These are phyloP conservation scores for Allium fistulosum DNA, from an alignment of 106 monocot genomes.

Conservation along the genomic window DNA sequence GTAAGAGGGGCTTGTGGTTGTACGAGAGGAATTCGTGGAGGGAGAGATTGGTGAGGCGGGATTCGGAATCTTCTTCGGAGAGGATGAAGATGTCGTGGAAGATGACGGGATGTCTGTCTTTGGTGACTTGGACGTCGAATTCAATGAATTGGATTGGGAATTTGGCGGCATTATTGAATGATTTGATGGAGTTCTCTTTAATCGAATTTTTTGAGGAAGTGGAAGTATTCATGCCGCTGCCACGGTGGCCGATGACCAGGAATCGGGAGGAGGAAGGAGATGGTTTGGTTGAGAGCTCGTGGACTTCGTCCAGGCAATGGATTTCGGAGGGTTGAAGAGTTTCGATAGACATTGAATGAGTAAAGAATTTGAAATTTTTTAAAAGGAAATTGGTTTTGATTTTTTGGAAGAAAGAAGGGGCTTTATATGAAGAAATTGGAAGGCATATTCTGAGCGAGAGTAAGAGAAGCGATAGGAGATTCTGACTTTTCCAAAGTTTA, in stretches of 20 bases:
- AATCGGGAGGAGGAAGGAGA: conserved; percentile 7
- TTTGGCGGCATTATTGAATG: conserved; percentile 59
- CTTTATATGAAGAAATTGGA: too few species aligned
- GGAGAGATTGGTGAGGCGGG: conserved; percentile 33
- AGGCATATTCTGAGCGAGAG: too few species aligned
- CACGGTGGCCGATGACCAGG: conserved; percentile 76
- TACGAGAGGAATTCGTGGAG: conserved; percentile 43
- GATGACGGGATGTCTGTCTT: conserved; percentile 53
- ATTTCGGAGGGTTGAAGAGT: too few species aligned
- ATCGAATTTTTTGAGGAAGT: conserved; percentile 55
- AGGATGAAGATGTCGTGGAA: conserved; percentile 74
- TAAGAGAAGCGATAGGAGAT: too few species aligned
- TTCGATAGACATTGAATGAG: too few species aligned
- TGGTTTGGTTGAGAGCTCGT: too few species aligned
- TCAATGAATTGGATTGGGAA: conserved; percentile 80
- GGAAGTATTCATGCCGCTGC: conserved; percentile 80
- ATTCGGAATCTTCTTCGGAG: conserved; percentile 39
- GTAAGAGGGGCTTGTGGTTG: conserved; percentile 43
- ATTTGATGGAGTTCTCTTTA: conserved; percentile 71
- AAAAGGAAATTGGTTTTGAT: too few species aligned
- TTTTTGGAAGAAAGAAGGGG: too few species aligned
- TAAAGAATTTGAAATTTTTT: too few species aligned
- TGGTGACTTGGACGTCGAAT: conserved; percentile 92
- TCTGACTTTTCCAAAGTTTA: too few species aligned
- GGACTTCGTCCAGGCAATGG: too few species aligned